A percentile compares a stretch with the other conserved stretches of the same genome.
phyloP scores from a whole-genome alignment of 1,139 yeast species.

The Nadsonia starkeyi-henricii region DNA sequence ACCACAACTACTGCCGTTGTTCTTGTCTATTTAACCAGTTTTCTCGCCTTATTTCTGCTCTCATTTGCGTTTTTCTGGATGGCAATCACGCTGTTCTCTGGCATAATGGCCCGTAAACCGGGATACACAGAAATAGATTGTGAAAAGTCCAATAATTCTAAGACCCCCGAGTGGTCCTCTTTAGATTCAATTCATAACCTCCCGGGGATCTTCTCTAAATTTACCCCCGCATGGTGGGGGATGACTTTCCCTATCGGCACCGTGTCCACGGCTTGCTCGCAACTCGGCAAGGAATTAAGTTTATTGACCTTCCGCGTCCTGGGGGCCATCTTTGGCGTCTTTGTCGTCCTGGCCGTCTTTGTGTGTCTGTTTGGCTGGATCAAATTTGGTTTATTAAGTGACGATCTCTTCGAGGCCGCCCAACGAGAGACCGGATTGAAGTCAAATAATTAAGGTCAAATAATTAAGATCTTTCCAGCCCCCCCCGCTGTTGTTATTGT shows the following conservation, averaged over 20 bases:
- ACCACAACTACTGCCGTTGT: slow-evolving; percentile 5
- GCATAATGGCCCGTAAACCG: background rate
- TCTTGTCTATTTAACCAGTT: slow-evolving; percentile 12
- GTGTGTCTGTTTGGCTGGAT: slow-evolving; percentile 27
- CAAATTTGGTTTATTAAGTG: slow-evolving; percentile 16
- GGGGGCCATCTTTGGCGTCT: slow-evolving; percentile 45
- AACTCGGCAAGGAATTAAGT: slow-evolving; percentile 33
- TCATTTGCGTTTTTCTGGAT: slow-evolving; percentile 56
- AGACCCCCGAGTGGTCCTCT: slow-evolving; percentile 23
- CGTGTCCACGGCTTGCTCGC: slow-evolving; percentile 47
- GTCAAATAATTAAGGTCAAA: too few species aligned
- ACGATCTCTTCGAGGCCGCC: slow-evolving; percentile 2
- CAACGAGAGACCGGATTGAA: slow-evolving; percentile 1
- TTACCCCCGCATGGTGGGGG: slow-evolving; percentile 65
- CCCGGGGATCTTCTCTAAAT: slow-evolving; percentile 21
- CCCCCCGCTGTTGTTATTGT: too few species aligned
- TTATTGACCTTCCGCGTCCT: slow-evolving; percentile 44
- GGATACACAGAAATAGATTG: background rate
- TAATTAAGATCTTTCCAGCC: too few species aligned
- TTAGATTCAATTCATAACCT: slow-evolving; percentile 26
- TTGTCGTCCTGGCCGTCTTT: slow-evolving; percentile 27
- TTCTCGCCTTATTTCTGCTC: slow-evolving; percentile 35
- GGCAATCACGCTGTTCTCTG: slow-evolving; percentile 29
- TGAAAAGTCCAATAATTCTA: background rate
- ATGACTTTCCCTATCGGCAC: slow-evolving; percentile 88